Percentiles rank a stretch among this genome's conserved stretches.
Conservation (phyloP, 2,329 filamentous ascomycete genomes). For the Penicillium glabrum region DNA sequence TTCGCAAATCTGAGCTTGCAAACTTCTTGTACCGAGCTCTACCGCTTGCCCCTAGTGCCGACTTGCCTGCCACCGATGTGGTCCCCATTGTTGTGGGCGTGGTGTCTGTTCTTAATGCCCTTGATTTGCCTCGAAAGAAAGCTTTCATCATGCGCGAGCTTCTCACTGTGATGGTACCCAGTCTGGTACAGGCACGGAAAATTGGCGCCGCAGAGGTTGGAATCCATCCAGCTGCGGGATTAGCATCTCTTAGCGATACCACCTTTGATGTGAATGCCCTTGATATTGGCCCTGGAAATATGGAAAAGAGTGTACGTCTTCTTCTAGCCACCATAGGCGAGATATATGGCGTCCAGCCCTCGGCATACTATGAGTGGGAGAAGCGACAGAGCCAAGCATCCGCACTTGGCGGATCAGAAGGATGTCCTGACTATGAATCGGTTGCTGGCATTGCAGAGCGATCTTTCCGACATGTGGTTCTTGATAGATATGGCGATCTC, state of each 20-base stretch:
- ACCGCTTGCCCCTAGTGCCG: conserved; percentile 59
- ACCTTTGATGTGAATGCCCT: conserved; percentile 45
- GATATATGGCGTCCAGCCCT: conserved; percentile 42
- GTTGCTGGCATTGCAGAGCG: conserved; percentile 43
- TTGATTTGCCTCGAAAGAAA: conserved; percentile 85
- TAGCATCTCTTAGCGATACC: conserved; percentile 67
- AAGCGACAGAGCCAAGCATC: conserved; percentile 26
- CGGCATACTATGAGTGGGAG: conserved; percentile 35
- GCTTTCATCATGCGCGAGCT: conserved; percentile 86
- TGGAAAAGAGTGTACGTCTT: conserved; percentile 42
- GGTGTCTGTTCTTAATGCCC: conserved; percentile 74
- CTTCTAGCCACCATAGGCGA: conserved; percentile 40
- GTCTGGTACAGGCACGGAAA: conserved; percentile 85
- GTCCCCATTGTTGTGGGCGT: conserved; percentile 82
- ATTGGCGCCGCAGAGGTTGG: conserved; percentile 93
- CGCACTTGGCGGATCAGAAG: conserved; percentile 13
- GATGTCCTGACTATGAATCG: conserved; percentile 33
- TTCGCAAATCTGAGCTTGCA: conserved; percentile 63
- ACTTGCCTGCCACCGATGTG: conserved; percentile 72
- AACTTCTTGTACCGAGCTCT: conserved; percentile 68
- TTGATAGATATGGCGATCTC: conserved; percentile 69
- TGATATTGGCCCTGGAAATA: conserved; percentile 42
- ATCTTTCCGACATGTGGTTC: conserved; percentile 45
- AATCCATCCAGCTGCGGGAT: conserved; percentile 86
- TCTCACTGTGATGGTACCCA: conserved; percentile 76